Conservation (phyloP, 768 basidiomycete genomes). For the Solioccasus polychromus region DNA sequence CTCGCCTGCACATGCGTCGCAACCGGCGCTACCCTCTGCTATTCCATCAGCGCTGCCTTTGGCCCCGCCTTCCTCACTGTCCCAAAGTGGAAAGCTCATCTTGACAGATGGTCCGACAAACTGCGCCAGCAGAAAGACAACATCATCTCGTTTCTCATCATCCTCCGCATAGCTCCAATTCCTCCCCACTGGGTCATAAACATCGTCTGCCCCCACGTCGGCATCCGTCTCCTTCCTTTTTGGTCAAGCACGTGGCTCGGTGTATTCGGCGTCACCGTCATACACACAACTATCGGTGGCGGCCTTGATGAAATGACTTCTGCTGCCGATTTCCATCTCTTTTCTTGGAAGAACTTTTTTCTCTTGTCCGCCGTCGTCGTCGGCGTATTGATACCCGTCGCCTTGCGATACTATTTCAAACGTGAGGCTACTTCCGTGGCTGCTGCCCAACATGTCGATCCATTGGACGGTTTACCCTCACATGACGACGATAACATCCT, state of each 20-base stretch:
- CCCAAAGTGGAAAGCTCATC: slow-evolving; percentile 77
- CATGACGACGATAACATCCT: slow-evolving; percentile 49
- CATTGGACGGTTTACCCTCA: slow-evolving; percentile 32
- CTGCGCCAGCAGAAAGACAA: slow-evolving; percentile 79
- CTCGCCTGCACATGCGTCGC: slow-evolving; percentile 93
- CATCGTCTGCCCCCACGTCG: slow-evolving; percentile 87
- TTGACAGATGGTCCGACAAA: slow-evolving; percentile 81
- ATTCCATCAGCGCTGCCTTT: slow-evolving; percentile 86
- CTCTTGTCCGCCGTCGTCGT: slow-evolving; percentile 80
- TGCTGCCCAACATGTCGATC: slow-evolving; percentile 34
- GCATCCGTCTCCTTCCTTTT: slow-evolving; percentile 81
- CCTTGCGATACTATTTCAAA: slow-evolving; percentile 79
- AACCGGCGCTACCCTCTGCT: slow-evolving; percentile 87
- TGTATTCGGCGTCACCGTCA: slow-evolving; percentile 86
- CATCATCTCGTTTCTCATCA: slow-evolving; percentile 87
- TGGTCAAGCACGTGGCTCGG: slow-evolving; percentile 90
- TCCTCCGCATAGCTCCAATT: slow-evolving; percentile 91
- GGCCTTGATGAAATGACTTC: slow-evolving; percentile 95
- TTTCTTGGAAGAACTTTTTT: slow-evolving; percentile 90
- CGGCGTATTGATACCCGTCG: slow-evolving; percentile 93
- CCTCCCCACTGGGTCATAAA: slow-evolving; percentile 98
- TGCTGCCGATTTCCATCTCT: slow-evolving; percentile 87
- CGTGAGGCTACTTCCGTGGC: slow-evolving; percentile 48
- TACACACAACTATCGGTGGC: slow-evolving; percentile 93
- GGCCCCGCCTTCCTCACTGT: slow-evolving; percentile 89